Base-by-base conservation (phyloP, 768 basidiomycete genomes). In the Agaricus blazei region DNA sequence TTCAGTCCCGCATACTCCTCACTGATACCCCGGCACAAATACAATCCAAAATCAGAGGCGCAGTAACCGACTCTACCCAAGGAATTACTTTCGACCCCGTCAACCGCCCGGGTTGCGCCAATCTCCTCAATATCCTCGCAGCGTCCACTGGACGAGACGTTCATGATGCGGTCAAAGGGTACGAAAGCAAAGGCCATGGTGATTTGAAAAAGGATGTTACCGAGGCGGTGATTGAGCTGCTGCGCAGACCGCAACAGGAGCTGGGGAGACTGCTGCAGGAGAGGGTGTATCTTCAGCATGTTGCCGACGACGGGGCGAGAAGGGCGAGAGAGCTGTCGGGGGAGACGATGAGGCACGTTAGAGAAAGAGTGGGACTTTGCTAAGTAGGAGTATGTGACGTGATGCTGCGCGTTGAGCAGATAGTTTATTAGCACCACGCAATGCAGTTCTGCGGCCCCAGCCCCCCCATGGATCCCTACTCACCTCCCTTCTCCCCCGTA, bases 1-100 rank as follows among this genome's bases (percentile, higher is more conserved):
- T 81, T 1, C 70, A 81, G 14, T 95, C 93, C 0, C 87, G 94
- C 26, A 93, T 98, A 64, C 78, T 92, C 53, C 77, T 98, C 38
- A 95, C 89, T 26, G 95, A 98, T 65, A 70, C 81, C 0, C 67
- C 79, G 9, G 61, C 70, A 1, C 69, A 81, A 63, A 91, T 96
- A 44, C 65, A 67, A 45, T 64, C 75, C 26, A 97, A 96, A 67
- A 79, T 98, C 54, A 83, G 85, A 19, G 72, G 76, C 5, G 90
- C 95, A 1, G 88, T 94, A 1, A 98, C 95, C 0, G 96, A 98
- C 67, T 90, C 92, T 0, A 78, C 79, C 9, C 67, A 67, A 0
- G 84, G 84, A 3, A 82, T 97, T 42, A 85, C 87, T 0, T 98
- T 85, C 61, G 92, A 97, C 65, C 92, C 94, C 0, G 69, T 70